Base-by-base conservation (phyloP, 2,329 filamentous ascomycete species). In the Alternaria triticimaculans region DNA sequence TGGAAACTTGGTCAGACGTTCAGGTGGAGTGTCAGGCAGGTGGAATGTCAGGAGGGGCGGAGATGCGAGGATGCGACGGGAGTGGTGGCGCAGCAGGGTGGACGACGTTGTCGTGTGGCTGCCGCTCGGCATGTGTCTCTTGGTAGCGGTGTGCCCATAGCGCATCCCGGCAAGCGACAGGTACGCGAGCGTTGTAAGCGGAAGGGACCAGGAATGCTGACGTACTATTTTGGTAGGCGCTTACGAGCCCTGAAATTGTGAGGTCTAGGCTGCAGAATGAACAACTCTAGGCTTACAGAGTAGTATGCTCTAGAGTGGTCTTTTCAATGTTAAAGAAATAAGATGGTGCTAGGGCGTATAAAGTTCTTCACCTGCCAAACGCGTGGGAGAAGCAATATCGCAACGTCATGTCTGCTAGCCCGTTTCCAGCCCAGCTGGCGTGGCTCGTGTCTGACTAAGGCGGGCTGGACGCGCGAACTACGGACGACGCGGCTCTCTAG, bases 71-170 rank as follows among this genome's bases (percentile, higher is more conserved):
- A 50, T 63, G 60, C 43, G 44, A 58, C 53, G 28, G 44, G 51
- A 46, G 59, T 28, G 56, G 65, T 72, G 70, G 70, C 69, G 69
- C 70, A 71, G 69, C 62, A 55, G 23, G 44, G 28, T 46, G 20
- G 18, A 20, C 28, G 3, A 37, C 28, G 28, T 37, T 41, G 20
- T 15, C 53, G 53, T 55, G 53, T 55, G 37, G 37, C 53, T 55
- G 18, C 37, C 8, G 53, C 23, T 55, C 53, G 53, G 53, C 49
- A 53, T 9, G 49, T 37, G 18, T 44, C 53, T 43, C 50, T 54
- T 54, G 48, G 49, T 44, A 62, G 59, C 41, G 26, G 53, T 67
- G 60, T 53, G 49, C 28, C 63, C 59, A 70, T 65, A 59, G 51
- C 28, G 33, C 37, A 59, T 53, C 50, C 58, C 25, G 58, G 54